A percentile compares a stretch with the other conserved stretches of the same genome.
Conservation (phyloP, 2,329 filamentous ascomycete genomes). For the Colletotrichum viniferum region DNA sequence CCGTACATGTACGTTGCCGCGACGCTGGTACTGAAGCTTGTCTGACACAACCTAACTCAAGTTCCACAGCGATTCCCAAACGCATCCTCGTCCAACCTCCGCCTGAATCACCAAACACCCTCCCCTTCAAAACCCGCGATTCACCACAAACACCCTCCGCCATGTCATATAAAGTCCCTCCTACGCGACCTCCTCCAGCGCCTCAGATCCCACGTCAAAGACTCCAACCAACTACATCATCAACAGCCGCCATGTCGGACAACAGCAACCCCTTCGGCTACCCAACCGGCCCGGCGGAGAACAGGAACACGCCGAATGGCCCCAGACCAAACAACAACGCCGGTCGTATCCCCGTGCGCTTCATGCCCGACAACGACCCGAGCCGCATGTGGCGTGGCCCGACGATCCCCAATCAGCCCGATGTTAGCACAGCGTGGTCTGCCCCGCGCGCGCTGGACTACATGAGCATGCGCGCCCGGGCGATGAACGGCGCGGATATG, state of each 20-base stretch:
- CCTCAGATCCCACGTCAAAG: accelerated
- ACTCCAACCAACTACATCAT: neutral
- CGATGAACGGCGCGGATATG: neutral
- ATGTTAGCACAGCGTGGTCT: neutral
- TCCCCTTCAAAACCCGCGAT: neutral
- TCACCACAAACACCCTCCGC: neutral
- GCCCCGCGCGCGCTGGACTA: neutral
- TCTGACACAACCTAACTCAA: neutral
- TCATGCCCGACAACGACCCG: neutral
- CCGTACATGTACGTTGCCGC: neutral
- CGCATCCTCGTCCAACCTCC: neutral
- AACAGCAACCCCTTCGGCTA: neutral
- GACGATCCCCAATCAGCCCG: neutral
- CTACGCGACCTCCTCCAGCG: no score
- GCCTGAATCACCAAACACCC: neutral
- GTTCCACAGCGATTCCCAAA: neutral
- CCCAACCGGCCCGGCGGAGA: neutral
- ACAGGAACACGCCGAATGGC: neutral
- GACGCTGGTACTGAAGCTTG: neutral
- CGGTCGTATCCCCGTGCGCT: neutral
- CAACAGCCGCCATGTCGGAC: neutral
- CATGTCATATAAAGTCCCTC: neutral
- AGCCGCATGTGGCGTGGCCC: neutral
- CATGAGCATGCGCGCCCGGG: neutral
- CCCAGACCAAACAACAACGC: neutral